These are phyloP conservation scores for Auxenochlorella pyrenoidosa DNA, from an alignment of 139 green algal species.

Conservation along the genomic window DNA sequence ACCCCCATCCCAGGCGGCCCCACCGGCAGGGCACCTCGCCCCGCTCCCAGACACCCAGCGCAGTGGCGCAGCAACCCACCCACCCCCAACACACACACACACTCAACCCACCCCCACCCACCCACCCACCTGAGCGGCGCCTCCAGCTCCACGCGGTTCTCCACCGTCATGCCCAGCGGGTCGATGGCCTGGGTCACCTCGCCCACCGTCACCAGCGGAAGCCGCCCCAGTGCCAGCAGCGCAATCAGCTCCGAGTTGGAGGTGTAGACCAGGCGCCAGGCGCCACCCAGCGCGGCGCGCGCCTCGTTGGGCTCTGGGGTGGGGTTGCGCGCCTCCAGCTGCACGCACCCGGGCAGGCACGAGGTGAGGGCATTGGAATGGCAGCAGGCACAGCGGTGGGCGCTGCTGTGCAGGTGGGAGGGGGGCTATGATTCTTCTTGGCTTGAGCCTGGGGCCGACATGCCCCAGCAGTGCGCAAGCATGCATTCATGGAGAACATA, in stretches of 20 bases:
- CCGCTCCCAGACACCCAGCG: no score
- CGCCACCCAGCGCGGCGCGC: slow-evolving; percentile 63
- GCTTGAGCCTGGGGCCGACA: no score
- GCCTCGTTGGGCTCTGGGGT: slow-evolving; percentile 75
- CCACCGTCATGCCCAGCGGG: slow-evolving; percentile 58
- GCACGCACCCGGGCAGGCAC: slow-evolving; percentile 16
- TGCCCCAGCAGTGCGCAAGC: no score
- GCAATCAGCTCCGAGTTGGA: slow-evolving; percentile 84
- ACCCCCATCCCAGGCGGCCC: no score
- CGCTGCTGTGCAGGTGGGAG: no score
- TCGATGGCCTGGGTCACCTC: slow-evolving; percentile 91
- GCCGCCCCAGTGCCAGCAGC: slow-evolving; percentile 77
- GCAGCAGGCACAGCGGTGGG: no score
- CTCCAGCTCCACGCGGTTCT: slow-evolving; percentile 77
- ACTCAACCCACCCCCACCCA: background rate
- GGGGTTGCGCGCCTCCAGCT: slow-evolving; percentile 93
- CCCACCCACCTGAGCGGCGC: slow-evolving; percentile 4
- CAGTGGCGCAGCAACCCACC: no score
- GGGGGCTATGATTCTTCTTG: no score
- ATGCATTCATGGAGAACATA: no score
- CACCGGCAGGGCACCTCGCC: no score
- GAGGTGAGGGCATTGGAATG: no score
- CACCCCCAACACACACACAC: no score
- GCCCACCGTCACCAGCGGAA: slow-evolving; percentile 88
- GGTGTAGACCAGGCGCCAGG: slow-evolving; percentile 93